phyloP scores from a whole-genome alignment of 805 yeast species.

The Cyberlindnera saturnus region DNA sequence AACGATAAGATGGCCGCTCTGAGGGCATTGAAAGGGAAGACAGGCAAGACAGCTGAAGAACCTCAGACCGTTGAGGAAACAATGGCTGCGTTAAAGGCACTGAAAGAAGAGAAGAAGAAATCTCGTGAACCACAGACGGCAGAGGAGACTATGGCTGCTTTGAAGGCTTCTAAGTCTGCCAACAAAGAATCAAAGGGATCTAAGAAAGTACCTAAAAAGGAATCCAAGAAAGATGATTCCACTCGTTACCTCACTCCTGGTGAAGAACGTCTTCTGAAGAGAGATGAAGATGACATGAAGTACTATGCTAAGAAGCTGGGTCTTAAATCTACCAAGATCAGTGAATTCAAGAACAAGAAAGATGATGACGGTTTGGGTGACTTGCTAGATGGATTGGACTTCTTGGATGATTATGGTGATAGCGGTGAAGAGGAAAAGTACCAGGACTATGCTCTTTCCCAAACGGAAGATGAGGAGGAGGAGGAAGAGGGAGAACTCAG shows the following conservation, averaged over 20 bases:
- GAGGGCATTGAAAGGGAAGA: slow-evolving; percentile 33
- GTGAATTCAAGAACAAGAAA: slow-evolving; percentile 39
- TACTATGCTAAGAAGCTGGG: slow-evolving; percentile 83
- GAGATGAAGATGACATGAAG: slow-evolving; percentile 73
- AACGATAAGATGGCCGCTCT: slow-evolving; percentile 40
- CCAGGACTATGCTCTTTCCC: slow-evolving; percentile 5
- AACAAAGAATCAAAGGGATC: slow-evolving; percentile 8
- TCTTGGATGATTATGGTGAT: slow-evolving; percentile 30
- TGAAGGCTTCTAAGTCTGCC: slow-evolving; percentile 19
- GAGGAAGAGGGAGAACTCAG: slow-evolving; percentile 21
- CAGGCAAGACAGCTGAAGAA: slow-evolving; percentile 10
- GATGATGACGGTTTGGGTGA: slow-evolving; percentile 80
- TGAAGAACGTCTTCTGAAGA: slow-evolving; percentile 41
- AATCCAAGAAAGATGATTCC: slow-evolving; percentile 9
- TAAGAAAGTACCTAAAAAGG: slow-evolving; percentile 5
- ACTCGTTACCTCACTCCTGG: slow-evolving; percentile 29
- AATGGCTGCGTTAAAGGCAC: slow-evolving; percentile 34
- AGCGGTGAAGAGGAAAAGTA: slow-evolving; percentile 22
- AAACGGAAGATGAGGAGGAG: not conserved
- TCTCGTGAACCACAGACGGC: slow-evolving; percentile 19
- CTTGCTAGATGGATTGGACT: slow-evolving; percentile 62
- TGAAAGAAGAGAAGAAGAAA: slow-evolving; percentile 16
- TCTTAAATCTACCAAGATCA: slow-evolving; percentile 47
- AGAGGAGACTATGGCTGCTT: slow-evolving; percentile 30
- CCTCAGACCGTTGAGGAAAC: slow-evolving; percentile 34